Evolutionary conservation across 2,329 filamentous ascomycete species (phyloP).

Genomic region (Ophiostoma angusticollis): DNA sequence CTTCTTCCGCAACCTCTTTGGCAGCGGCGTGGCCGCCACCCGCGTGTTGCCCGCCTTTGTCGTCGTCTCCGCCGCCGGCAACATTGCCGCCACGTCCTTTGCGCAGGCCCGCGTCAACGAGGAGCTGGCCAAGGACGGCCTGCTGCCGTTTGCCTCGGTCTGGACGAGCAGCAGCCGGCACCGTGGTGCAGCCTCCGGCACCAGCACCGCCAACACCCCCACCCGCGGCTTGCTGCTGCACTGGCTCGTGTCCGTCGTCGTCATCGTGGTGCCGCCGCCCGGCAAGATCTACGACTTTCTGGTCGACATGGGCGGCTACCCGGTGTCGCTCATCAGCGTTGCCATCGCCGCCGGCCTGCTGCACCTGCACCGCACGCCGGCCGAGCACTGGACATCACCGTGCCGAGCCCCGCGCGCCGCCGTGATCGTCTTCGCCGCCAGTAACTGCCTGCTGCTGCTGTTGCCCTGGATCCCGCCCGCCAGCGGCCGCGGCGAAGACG

Average conservation of each 20-base stretch:
- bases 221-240: conserved; percentile 37
- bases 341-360: conserved; percentile 23
- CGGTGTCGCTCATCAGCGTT: conserved; percentile 24
- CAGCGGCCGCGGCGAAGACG: conserved; percentile 14
- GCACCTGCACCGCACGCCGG: conserved; percentile 19
- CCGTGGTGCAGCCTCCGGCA: background rate
- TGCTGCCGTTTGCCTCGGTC: conserved; percentile 29
- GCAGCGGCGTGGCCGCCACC: conserved; percentile 25
- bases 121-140: conserved; percentile 33
- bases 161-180: no score
- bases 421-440: conserved; percentile 19
- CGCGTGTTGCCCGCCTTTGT: conserved; percentile 37
- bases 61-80: conserved; percentile 33
- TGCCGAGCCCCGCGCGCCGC: conserved; percentile 20
- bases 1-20: conserved; percentile 45
- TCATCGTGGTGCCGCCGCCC: conserved; percentile 38
- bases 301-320: conserved; percentile 26
- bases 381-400: conserved; percentile 20
- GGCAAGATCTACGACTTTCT: conserved; percentile 27
- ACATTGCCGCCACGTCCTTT: conserved; percentile 35
- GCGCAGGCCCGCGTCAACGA: conserved; percentile 35
- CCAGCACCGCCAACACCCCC: conserved; percentile 11
- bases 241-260: conserved; percentile 46
- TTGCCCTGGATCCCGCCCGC: conserved; percentile 25
- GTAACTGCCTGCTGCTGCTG: conserved; percentile 23